These are phyloP conservation scores for Exophiala sp. DNA, from an alignment of 2,329 filamentous ascomycete species.

Conservation along the genomic window DNA sequence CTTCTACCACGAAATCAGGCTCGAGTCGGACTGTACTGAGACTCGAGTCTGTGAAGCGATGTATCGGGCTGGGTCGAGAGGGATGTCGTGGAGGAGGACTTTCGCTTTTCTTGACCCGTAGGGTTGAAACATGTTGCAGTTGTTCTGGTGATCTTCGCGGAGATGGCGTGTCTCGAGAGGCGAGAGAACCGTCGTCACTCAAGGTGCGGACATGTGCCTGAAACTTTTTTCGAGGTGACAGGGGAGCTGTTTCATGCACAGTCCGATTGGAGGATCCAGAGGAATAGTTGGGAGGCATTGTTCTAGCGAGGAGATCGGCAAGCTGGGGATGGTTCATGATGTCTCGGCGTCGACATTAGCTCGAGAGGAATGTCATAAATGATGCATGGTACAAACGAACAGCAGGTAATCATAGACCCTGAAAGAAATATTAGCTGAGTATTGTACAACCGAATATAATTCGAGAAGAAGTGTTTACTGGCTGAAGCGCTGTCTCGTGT, in stretches of 20 bases:
- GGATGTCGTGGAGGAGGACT: slow-evolving; percentile 4
- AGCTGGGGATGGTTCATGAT: slow-evolving; percentile 20
- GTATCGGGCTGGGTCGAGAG: slow-evolving; percentile 1
- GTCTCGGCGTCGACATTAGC: not conserved
- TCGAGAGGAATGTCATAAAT: not conserved
- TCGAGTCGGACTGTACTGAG: not conserved
- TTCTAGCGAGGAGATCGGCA: slow-evolving; percentile 16
- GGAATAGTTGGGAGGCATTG: slow-evolving; percentile 6
- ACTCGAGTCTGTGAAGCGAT: slow-evolving; percentile 1
- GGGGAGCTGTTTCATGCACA: slow-evolving; percentile 1
- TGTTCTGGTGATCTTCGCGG: slow-evolving; percentile 9
- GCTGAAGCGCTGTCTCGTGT: too few relatives aligned
- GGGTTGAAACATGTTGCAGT: slow-evolving; percentile 15
- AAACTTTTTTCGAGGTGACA: slow-evolving; percentile 23
- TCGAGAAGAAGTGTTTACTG: too few relatives aligned
- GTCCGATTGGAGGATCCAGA: not conserved
- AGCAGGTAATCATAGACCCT: too few relatives aligned
- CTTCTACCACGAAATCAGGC: slow-evolving; percentile 21
- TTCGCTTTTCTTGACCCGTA: slow-evolving; percentile 8
- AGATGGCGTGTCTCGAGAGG: slow-evolving; percentile 1
- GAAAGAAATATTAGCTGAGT: too few relatives aligned
- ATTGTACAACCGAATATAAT: too few relatives aligned
- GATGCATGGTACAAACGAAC: not conserved
- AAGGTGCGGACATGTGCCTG: slow-evolving; percentile 22
- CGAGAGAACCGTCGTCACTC: slow-evolving; percentile 6